Conservation (phyloP, 768 basidiomycete species). For the Hysterangium stoloniferum region DNA sequence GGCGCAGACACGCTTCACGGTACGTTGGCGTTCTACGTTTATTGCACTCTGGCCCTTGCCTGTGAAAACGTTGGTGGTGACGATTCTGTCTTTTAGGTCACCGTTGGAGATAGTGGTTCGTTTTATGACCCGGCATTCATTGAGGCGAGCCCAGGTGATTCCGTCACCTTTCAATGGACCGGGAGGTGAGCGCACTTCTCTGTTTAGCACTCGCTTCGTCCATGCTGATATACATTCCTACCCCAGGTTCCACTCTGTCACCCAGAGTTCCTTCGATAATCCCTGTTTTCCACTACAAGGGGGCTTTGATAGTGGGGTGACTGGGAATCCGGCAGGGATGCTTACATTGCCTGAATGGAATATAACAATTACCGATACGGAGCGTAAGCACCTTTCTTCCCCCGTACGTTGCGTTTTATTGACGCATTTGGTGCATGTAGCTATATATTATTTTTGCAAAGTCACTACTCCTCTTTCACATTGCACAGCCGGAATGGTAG, state of each 20-base stretch:
- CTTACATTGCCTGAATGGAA: slow-evolving; percentile 24
- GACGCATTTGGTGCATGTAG: not conserved
- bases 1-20: no score
- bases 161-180: slow-evolving; percentile 32
- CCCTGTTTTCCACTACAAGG: slow-evolving; percentile 8
- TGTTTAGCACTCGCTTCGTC: no score
- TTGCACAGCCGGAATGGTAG: slow-evolving; percentile 16
- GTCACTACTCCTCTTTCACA: slow-evolving; percentile 7
- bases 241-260: slow-evolving; percentile 18
- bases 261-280: slow-evolving; percentile 8
- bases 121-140: slow-evolving; percentile 30
- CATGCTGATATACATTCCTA: not conserved
- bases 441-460: slow-evolving; percentile 12
- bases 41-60: no score
- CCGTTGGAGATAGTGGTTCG: slow-evolving; percentile 32
- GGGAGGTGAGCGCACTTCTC: slow-evolving; percentile 25
- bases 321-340: slow-evolving; percentile 19
- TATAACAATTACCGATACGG: slow-evolving; percentile 24
- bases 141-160: slow-evolving; percentile 28
- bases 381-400: slow-evolving; percentile 12
- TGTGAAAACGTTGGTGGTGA: no score
- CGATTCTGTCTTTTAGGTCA: slow-evolving; percentile 28
- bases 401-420: not conserved
- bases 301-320: slow-evolving; percentile 31
- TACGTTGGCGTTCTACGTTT: no score